Conservation (phyloP, 2,329 filamentous ascomycete genomes). For the Nigrospora sphaerica region DNA sequence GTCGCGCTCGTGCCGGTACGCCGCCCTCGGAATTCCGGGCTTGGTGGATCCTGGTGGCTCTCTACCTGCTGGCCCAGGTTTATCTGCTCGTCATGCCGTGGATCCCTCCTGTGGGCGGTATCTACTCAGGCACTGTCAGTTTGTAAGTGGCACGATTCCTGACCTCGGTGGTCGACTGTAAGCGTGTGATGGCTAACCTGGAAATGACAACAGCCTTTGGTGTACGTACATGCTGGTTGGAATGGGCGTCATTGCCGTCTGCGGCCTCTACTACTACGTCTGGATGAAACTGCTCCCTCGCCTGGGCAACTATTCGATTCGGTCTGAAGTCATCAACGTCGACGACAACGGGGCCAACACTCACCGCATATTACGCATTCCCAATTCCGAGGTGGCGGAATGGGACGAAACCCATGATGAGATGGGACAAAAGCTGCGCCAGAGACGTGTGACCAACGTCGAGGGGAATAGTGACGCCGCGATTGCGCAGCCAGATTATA, state of each 20-base stretch:
- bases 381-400: conserved; percentile 35
- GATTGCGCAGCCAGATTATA: too few species aligned
- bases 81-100: conserved; percentile 65
- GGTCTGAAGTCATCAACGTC: conserved; percentile 45
- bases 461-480: too few species aligned
- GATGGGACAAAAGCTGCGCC: conserved; percentile 16
- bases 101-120: conserved; percentile 58
- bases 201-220: too few species aligned
- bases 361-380: conserved; percentile 46
- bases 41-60: conserved; percentile 51
- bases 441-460: too few species aligned
- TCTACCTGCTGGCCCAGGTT: conserved; percentile 51
- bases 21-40: conserved; percentile 45
- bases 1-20: conserved; percentile 29
- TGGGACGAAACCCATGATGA: conserved; percentile 57
- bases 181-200: too few species aligned
- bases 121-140: conserved; percentile 55
- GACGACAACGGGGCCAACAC: conserved; percentile 37
- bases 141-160: conserved; percentile 29
- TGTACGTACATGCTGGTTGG: too few species aligned
- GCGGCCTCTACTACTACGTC: conserved; percentile 48
- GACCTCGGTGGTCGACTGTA: too few species aligned
- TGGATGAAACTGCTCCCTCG: conserved; percentile 53
- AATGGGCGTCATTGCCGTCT: conserved; percentile 30
- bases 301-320: conserved; percentile 44